Base-by-base conservation (phyloP, 257 asterid species). In the Linaria vulgaris region DNA sequence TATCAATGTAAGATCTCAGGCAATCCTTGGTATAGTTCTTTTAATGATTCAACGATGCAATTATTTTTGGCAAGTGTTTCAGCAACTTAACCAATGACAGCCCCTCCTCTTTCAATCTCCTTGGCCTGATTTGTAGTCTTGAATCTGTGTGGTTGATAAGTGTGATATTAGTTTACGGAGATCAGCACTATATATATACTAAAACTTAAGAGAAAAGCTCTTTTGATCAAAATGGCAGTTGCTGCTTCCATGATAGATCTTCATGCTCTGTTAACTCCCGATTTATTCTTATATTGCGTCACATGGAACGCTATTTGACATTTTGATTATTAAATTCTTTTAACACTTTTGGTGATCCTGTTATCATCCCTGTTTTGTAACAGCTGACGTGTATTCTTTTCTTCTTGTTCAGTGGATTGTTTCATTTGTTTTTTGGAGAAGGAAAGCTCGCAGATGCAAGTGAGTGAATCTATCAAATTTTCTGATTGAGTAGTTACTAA, bases 391-490 rank as follows among this genome's bases (percentile, higher is more conserved):
- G n/a, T 15, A 22, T 62, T 17, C 41, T 50, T 69, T 56, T 56
- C 55, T 65, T 80, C 68, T 27, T 75, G 58, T 72, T 54, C 90
- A 92, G 99, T 92, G 96, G 97, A 69, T 87, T 34, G 47, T 73
- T 27, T 82, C 96, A 62, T 56, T 83, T 54, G 70, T 85, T 60
- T 76, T 81, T 77, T 87, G 99, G 96, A 87, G 84, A 78, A 82
- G 64, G 71, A 89, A 73, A 78, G 85, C 87, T 12, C 85, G 80
- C 44, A 84, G 78, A 75, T 81, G 84, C 96, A 92, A 74, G 97
- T 92, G 72, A 76, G 90, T n/a, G n/a, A 72, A 51, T 51, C 69
- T 56, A 30, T 49, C 25, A 4, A 61, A 30, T 22, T 13, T 43
- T 72, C 22, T 52, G 17, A 7, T 5, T 19, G 52, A 0, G 1